Conservation (phyloP, 2,329 filamentous ascomycete genomes). For the Dactylellina sp. region DNA sequence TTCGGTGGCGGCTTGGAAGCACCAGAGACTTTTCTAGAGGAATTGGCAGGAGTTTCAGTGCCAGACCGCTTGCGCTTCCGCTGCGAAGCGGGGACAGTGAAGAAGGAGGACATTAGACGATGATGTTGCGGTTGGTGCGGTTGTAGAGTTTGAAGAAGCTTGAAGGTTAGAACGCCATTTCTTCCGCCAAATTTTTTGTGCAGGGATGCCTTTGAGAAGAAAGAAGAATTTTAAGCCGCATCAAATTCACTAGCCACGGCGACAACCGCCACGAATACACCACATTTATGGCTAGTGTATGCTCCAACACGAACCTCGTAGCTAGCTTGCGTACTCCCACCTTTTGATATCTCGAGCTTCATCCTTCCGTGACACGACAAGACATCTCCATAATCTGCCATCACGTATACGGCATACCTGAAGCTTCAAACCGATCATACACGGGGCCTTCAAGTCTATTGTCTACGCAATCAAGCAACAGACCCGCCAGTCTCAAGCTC, state of each 20-base stretch:
- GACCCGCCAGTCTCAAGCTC: not conserved
- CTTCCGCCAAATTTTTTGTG: conserved; percentile 45
- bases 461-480: conserved; percentile 5
- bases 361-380: conserved; percentile 30
- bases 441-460: too few species aligned
- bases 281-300: conserved; percentile 5
- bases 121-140: not conserved
- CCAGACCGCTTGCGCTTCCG: conserved; percentile 86
- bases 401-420: conserved; percentile 18
- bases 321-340: conserved; percentile 43
- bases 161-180: conserved; percentile 26
- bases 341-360: conserved; percentile 44
- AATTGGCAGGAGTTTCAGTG: conserved; percentile 65
- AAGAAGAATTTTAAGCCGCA: conserved; percentile 42
- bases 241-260: conserved; percentile 14
- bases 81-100: conserved; percentile 85
- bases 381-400: conserved; percentile 11
- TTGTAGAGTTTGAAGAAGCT: conserved; percentile 6
- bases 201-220: conserved; percentile 29
- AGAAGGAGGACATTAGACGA: conserved; percentile 86
- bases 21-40: conserved; percentile 66
- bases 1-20: conserved; percentile 63
- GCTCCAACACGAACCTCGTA: conserved; percentile 46
- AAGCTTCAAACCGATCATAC: conserved; percentile 5
- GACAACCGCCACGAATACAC: conserved; percentile 1